Conservation (phyloP, 345 rosid species). For the Angophora floribunda region DNA sequence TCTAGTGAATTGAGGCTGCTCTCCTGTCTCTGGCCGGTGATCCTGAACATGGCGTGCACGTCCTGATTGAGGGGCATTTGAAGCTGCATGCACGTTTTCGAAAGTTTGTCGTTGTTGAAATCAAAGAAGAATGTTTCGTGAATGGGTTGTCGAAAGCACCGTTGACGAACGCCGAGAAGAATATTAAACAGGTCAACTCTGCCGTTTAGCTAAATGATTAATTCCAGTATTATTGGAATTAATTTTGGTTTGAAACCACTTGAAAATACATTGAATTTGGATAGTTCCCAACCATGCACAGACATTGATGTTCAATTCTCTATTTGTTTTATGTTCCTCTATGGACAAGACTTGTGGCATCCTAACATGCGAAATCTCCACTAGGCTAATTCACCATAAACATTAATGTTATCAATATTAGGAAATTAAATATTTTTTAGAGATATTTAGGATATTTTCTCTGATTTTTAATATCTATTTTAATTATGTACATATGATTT, state of each 20-base stretch:
- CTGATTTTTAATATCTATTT: too few relatives aligned
- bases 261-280: background rate
- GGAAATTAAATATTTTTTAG: too few relatives aligned
- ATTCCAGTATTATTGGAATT: background rate
- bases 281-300: background rate
- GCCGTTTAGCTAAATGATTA: background rate
- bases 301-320: background rate
- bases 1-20: constrained; percentile 8
- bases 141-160: background rate
- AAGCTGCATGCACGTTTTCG: constrained; percentile 30
- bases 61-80: background rate
- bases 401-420: background rate
- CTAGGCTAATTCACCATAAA: background rate
- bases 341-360: background rate
- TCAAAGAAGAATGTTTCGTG: background rate
- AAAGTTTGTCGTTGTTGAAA: background rate
- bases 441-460: too few relatives aligned
- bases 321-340: background rate
- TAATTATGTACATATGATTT: too few relatives aligned
- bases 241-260: background rate
- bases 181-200: background rate
- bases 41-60: constrained; percentile 41
- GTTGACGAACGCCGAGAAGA: background rate
- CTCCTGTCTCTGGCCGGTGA: background rate
- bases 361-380: background rate